phyloP scores from a whole-genome alignment of 2,329 filamentous ascomycete species.

The Macrophomina pseudophaseolina region DNA sequence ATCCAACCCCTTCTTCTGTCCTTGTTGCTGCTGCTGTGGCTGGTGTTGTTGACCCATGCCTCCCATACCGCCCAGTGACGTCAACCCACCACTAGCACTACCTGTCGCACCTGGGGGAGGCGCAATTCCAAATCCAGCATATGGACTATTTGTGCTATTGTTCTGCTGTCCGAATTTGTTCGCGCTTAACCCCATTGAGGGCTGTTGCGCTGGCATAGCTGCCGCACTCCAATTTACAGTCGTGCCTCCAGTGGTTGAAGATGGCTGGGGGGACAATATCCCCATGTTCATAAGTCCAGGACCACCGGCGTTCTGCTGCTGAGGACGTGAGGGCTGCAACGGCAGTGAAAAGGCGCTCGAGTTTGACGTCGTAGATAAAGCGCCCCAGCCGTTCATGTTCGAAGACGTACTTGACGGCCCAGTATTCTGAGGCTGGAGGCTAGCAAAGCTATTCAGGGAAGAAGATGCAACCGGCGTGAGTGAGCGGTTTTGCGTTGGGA shows the following conservation, averaged over 20 bases:
- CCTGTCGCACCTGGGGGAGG: conserved; percentile 38
- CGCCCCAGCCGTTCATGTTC: conserved; percentile 30
- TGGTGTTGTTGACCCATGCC: conserved; percentile 18
- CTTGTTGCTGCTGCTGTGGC: conserved; percentile 33
- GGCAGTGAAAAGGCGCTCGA: conserved; percentile 42
- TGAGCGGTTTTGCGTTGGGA: not conserved
- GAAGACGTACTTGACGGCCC: not conserved
- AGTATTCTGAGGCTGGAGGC: conserved; percentile 46
- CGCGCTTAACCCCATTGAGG: not conserved
- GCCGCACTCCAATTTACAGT: conserved; percentile 14
- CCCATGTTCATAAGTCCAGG: conserved; percentile 17
- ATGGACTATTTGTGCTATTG: conserved; percentile 32
- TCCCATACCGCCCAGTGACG: conserved; percentile 32
- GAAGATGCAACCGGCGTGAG: conserved; percentile 45
- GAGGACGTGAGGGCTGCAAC: conserved; percentile 42
- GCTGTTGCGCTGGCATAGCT: not conserved
- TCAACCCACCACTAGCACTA: not conserved
- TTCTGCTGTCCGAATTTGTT: not conserved
- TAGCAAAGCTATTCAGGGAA: conserved; percentile 53
- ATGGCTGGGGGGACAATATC: conserved; percentile 26
- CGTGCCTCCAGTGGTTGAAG: conserved; percentile 7
- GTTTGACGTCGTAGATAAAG: conserved; percentile 34
- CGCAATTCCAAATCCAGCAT: conserved; percentile 45
- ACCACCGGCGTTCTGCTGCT: conserved; percentile 30
- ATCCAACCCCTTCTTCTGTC: conserved; percentile 61